Evolutionary conservation across 495 filamentous ascomycete species (phyloP), one percentile per base, ranked within the genome.

Genomic region (Pseudomonodictys pantanalensis): DNA sequence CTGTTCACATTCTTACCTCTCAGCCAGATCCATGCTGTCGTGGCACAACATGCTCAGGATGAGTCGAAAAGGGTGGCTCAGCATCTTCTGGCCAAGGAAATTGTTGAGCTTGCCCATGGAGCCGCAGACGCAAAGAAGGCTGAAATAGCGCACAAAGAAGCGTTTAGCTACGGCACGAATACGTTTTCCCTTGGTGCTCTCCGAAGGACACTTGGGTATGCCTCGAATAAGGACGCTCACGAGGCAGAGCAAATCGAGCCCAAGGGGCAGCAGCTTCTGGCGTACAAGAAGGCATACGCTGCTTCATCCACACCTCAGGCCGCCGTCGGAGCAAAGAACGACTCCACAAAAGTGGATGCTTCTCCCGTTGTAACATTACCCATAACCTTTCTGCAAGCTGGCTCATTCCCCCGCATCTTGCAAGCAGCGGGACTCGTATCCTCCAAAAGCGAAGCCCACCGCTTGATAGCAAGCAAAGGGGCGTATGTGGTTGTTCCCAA

Each of bases 1-100:
- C 82, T 95, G 29, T 92, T 99, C 68, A 97, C 95, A 0, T 96
- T 99, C 69, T 69, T 96, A 25, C 87, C 91, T 0, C 52, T 87
- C 2, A 68, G 77, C 2, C 69, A 82, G 22, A 91, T 97, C 38
- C 71, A 79, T 0, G 57, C 70, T 5, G 69, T 87, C 22, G 87
- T 96, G 79, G 71, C 75, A 22, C 68, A 86, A 56, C 91, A 97
- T 56, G 74, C 70, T 17, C 12, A 75, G 12, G 79, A 88, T 38
- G 87, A 89, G 0, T 80, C 82, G 0, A 82, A 84, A 68, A 82
- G 93, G 2, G 72, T 81, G 49, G 91, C 92, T 11, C 92, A 97
- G 60, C 90, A 93, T 68, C 66, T 75, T 0, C 81, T 99, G 6
- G 93, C 95, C 0, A 76, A 72, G 24, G 91, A 97, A 65, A 85